A percentile compares a stretch with the other conserved stretches of the same genome.
Conservation (phyloP, 2,329 filamentous ascomycete genomes). For the Fusarium poae region DNA sequence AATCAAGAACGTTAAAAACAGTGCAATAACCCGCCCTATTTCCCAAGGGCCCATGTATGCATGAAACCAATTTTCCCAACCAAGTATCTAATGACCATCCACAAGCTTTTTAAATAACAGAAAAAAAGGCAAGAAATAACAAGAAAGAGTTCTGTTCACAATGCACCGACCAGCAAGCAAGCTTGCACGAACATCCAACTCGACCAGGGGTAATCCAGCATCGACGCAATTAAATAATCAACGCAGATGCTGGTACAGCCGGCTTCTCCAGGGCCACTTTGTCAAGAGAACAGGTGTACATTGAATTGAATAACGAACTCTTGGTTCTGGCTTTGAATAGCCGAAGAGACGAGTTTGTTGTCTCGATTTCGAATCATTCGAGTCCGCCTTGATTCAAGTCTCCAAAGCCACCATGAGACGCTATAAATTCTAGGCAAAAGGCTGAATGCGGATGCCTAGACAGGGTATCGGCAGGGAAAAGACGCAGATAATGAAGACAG, state of each 20-base stretch:
- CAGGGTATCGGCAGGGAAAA: slow-evolving; percentile 41
- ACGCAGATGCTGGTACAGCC: background rate
- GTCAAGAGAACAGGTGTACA: background rate
- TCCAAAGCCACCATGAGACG: slow-evolving; percentile 42
- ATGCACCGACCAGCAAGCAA: slow-evolving; percentile 21
- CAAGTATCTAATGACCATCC: slow-evolving; percentile 21
- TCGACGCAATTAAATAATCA: background rate
- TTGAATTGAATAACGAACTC: slow-evolving; percentile 14
- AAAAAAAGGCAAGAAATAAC: slow-evolving; percentile 1
- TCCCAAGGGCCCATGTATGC: slow-evolving; percentile 32
- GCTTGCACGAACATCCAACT: background rate
- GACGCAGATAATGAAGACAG: slow-evolving; percentile 22
- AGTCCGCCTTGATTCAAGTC: slow-evolving; percentile 16
- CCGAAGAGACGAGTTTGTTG: background rate
- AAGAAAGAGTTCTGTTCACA: background rate
- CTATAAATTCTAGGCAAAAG: slow-evolving; percentile 27
- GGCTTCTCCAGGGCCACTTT: background rate
- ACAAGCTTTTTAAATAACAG: slow-evolving; percentile 22
- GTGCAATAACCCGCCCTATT: slow-evolving; percentile 12
- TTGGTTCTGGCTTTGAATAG: slow-evolving; percentile 14
- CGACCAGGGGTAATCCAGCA: background rate
- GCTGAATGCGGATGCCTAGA: slow-evolving; percentile 10
- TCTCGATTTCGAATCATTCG: slow-evolving; percentile 7
- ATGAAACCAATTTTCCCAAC: slow-evolving; percentile 41
- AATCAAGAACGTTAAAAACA: slow-evolving; percentile 15